Evolutionary conservation across 2,329 filamentous ascomycete species (phyloP).

Genomic region (Emergomyces orientalis): DNA sequence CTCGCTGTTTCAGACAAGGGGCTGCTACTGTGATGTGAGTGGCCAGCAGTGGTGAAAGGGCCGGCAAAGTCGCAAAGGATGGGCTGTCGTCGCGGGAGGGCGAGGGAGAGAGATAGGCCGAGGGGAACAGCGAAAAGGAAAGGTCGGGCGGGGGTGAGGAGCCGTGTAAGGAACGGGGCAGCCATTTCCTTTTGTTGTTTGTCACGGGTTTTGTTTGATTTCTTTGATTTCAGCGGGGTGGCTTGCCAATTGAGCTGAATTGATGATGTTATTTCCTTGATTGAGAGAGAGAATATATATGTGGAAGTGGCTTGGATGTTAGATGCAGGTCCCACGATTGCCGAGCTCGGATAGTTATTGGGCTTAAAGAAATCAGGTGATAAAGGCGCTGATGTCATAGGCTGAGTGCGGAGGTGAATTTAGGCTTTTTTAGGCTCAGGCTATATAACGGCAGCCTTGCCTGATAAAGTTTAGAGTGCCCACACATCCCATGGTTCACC

Average conservation of each 20-base stretch:
- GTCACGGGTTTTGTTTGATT: neutral
- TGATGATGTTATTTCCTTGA: neutral
- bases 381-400: neutral
- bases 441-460: neutral
- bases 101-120: constrained; percentile 27
- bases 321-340: neutral
- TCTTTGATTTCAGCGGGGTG: neutral
- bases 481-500: neutral
- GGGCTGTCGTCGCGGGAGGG: constrained; percentile 28
- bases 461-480: neutral
- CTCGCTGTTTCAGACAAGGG: constrained; percentile 17
- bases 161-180: constrained; percentile 14
- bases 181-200: constrained; percentile 11
- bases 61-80: constrained; percentile 19
- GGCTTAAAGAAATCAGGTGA: neutral
- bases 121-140: constrained; percentile 20
- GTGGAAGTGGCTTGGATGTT: neutral
- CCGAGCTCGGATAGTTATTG: neutral
- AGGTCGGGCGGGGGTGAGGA: constrained; percentile 13
- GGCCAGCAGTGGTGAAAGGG: neutral
- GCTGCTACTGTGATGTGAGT: constrained; percentile 14
- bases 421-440: neutral
- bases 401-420: constrained; percentile 2
- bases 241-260: neutral
- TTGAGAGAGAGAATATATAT: neutral